phyloP scores from a whole-genome alignment of 495 filamentous ascomycete genomes.

The Saxophila tyrrhenica region DNA sequence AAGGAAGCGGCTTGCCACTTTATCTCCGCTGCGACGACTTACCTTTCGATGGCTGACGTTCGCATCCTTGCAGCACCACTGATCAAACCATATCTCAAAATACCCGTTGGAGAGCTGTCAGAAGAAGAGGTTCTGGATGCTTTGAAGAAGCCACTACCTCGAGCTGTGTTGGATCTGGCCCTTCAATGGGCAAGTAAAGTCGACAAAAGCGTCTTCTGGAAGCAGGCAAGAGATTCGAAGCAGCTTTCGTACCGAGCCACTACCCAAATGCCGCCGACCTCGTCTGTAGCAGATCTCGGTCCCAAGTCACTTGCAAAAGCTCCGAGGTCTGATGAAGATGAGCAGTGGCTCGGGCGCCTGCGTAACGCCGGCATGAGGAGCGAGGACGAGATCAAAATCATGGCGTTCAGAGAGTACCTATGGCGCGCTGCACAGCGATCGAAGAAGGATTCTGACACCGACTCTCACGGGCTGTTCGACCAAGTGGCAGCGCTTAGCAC shows the following conservation, averaged over 20 bases:
- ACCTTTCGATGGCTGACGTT: slow-evolving; percentile 69
- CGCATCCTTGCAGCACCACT: slow-evolving; percentile 73
- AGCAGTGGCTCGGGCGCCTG: slow-evolving; percentile 79
- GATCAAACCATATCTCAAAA: slow-evolving; percentile 69
- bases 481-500: slow-evolving; percentile 58
- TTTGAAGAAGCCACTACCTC: slow-evolving; percentile 71
- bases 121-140: slow-evolving; percentile 67
- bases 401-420: slow-evolving; percentile 80
- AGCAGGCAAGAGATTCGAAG: slow-evolving; percentile 36
- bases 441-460: slow-evolving; percentile 38
- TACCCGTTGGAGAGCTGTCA: slow-evolving; percentile 48
- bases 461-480: slow-evolving; percentile 43
- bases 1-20: slow-evolving; percentile 78
- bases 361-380: slow-evolving; percentile 68
- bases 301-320: slow-evolving; percentile 38
- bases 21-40: slow-evolving; percentile 61
- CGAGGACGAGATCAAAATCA: slow-evolving; percentile 85
- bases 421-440: slow-evolving; percentile 71
- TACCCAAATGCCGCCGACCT: slow-evolving; percentile 29
- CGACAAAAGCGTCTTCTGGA: slow-evolving; percentile 80
- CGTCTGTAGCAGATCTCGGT: slow-evolving; percentile 37
- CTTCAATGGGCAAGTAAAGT: slow-evolving; percentile 73
- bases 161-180: slow-evolving; percentile 71
- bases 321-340: slow-evolving; percentile 83
- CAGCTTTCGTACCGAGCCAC: slow-evolving; percentile 14